A percentile compares a stretch with the other conserved stretches of the same genome.
Evolutionary conservation across 192 early-diverging fungal species (phyloP).

Genomic region (Coemansia sp.): DNA sequence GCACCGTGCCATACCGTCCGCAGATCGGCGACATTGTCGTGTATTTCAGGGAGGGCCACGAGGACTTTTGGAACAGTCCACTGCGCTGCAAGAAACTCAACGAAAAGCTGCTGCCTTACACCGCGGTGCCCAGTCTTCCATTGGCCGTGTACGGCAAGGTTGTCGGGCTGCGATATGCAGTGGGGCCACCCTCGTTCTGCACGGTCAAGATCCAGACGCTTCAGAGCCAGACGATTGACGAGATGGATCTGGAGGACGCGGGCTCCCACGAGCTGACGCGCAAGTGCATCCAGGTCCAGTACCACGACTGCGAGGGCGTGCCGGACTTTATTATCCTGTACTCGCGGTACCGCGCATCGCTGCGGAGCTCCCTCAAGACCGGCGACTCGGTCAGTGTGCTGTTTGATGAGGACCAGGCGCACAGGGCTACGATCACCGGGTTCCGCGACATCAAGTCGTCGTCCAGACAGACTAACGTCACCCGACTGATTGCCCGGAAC

Average conservation of each 20-base stretch:
- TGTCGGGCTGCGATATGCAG: constrained; percentile 58
- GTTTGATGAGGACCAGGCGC: constrained; percentile 64
- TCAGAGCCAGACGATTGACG: constrained; percentile 46
- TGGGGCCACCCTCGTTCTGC: constrained; percentile 73
- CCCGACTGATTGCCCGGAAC: constrained; percentile 55
- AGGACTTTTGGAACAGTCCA: constrained; percentile 57
- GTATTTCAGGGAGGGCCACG: constrained; percentile 61
- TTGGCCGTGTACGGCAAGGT: constrained; percentile 63
- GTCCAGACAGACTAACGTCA: constrained; percentile 43
- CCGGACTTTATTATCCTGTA: constrained; percentile 74
- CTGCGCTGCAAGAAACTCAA: constrained; percentile 42
- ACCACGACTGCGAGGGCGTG: constrained; percentile 67
- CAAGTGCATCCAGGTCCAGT: constrained; percentile 59
- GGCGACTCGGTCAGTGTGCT: constrained; percentile 63
- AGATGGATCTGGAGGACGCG: constrained; percentile 46
- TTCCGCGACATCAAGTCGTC: constrained; percentile 49
- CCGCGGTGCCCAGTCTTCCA: constrained; percentile 40
- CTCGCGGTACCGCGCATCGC: constrained; percentile 59
- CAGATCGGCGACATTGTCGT: constrained; percentile 64
- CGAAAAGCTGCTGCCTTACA: constrained; percentile 53
- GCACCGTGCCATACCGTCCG: constrained; percentile 61
- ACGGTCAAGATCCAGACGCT: constrained; percentile 55
- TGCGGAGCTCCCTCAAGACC: constrained; percentile 49
- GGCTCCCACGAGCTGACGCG: constrained; percentile 26
- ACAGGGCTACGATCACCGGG: constrained; percentile 58